A percentile compares a stretch with the other conserved stretches of the same genome.
These are phyloP conservation scores for Aspergillus sp. DNA, from an alignment of 2,329 filamentous ascomycete genomes.

Conservation along the genomic window DNA sequence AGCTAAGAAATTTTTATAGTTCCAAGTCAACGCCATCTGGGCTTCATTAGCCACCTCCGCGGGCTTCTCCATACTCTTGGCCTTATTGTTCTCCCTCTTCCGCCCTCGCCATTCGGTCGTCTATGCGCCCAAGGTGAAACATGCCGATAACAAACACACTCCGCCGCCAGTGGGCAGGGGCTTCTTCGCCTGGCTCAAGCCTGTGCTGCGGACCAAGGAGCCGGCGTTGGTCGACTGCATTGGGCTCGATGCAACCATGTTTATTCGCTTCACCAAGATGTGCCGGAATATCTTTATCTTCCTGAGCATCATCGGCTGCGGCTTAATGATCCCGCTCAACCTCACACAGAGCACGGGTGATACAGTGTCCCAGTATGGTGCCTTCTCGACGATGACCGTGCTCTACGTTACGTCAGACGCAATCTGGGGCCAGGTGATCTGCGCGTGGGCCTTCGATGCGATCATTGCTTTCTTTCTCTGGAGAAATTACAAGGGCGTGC, in stretches of 20 bases:
- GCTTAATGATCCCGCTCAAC: constrained; percentile 81
- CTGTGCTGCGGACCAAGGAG: constrained; percentile 77
- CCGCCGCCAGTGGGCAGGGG: constrained; percentile 84
- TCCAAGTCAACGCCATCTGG: constrained; percentile 66
- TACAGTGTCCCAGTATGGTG: constrained; percentile 26
- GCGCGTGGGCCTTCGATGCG: constrained; percentile 69
- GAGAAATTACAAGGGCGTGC: constrained; percentile 81
- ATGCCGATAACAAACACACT: constrained; percentile 85
- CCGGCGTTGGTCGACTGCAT: constrained; percentile 75
- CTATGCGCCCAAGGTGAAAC: constrained; percentile 90
- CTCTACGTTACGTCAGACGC: constrained; percentile 49
- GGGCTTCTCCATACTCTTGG: constrained; percentile 71
- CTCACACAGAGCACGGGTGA: constrained; percentile 53
- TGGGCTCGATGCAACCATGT: constrained; percentile 87
- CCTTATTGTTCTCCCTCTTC: constrained; percentile 81
- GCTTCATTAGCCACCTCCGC: constrained; percentile 80
- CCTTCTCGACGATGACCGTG: constrained; percentile 53
- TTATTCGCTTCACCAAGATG: constrained; percentile 87
- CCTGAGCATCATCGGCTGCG: constrained; percentile 71
- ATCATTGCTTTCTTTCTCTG: constrained; percentile 80
- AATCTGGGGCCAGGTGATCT: constrained; percentile 62
- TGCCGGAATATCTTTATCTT: constrained; percentile 83
- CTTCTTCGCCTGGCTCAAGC: constrained; percentile 83
- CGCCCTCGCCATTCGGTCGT: constrained; percentile 89
- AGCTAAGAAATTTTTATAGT: constrained; percentile 40